These are phyloP conservation scores for Talaromyces piceae DNA, from an alignment of 2,329 filamentous ascomycete species.

Conservation along the genomic window DNA sequence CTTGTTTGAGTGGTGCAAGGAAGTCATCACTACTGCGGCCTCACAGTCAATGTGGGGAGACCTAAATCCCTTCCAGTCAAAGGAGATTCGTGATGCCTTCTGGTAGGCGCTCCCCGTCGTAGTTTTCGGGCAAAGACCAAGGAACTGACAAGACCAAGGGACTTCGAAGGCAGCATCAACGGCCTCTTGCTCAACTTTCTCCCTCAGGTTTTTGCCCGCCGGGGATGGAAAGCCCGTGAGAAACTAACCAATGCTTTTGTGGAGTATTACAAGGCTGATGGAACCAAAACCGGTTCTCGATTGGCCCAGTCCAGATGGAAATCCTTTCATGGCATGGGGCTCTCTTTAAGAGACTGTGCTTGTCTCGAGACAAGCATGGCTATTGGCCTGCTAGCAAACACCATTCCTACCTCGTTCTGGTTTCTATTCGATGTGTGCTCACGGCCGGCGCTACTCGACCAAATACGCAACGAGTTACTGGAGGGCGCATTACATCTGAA, in stretches of 20 bases:
- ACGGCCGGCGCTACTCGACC: conserved; percentile 29
- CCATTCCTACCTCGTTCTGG: conserved; percentile 41
- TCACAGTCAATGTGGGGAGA: conserved; percentile 23
- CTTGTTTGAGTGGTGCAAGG: conserved; percentile 20
- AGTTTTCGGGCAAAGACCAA: background rate
- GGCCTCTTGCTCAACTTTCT: conserved; percentile 24
- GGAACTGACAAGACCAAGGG: conserved; percentile 17
- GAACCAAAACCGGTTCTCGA: conserved; percentile 29
- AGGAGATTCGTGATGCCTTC: conserved; percentile 16
- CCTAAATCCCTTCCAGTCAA: conserved; percentile 21
- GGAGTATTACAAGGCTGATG: conserved; percentile 34
- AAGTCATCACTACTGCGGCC: conserved; percentile 21
- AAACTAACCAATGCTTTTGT: conserved; percentile 28
- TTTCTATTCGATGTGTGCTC: conserved; percentile 38
- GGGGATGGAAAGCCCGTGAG: conserved; percentile 31
- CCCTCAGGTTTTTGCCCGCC: conserved; percentile 31
- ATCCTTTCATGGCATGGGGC: conserved; percentile 11
- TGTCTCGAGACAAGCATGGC: conserved; percentile 21
- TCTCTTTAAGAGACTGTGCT: conserved; percentile 18
- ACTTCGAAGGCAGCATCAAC: conserved; percentile 31
- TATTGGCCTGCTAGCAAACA: conserved; percentile 37
- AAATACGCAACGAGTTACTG: conserved; percentile 36
- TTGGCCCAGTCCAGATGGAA: conserved; percentile 16
- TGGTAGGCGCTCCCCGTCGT: conserved; percentile 13
- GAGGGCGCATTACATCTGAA: conserved; percentile 19